phyloP scores from a whole-genome alignment of 2,329 filamentous ascomycete genomes.

The Exophiala viscosa region DNA sequence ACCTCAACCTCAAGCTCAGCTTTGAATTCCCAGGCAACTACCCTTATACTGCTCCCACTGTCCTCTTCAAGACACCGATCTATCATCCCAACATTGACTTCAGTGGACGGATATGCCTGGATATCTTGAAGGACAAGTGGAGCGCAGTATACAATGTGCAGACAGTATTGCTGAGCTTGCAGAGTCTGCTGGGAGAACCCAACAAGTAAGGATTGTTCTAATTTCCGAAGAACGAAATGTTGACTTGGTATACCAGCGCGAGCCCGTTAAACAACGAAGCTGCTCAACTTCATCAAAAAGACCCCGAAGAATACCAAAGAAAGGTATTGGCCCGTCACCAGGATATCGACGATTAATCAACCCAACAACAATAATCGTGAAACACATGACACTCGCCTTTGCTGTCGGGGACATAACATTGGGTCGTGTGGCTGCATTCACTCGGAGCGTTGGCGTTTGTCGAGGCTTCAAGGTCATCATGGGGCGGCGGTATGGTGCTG shows the following conservation, averaged over 20 bases:
- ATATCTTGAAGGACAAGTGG: constrained; percentile 99
- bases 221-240: constrained; percentile 2
- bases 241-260: constrained; percentile 54
- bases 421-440: background rate
- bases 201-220: constrained; percentile 74
- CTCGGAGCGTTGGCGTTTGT: background rate
- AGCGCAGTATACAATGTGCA: constrained; percentile 96
- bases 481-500: background rate
- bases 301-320: constrained; percentile 81
- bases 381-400: background rate
- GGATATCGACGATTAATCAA: constrained; percentile 47
- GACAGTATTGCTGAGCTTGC: constrained; percentile 85
- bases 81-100: constrained; percentile 99
- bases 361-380: constrained; percentile 1
- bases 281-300: constrained; percentile 90
- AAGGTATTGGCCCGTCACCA: constrained; percentile 62
- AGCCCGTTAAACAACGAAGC: constrained; percentile 95
- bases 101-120: constrained; percentile 90
- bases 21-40: constrained; percentile 91
- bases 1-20: constrained; percentile 83
- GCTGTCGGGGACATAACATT: background rate
- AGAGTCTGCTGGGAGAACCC: constrained; percentile 91
- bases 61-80: constrained; percentile 97
- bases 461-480: background rate
- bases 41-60: constrained; percentile 83